Base-by-base conservation (phyloP, 2,329 filamentous ascomycete species). In the Botryotinia globosa region DNA sequence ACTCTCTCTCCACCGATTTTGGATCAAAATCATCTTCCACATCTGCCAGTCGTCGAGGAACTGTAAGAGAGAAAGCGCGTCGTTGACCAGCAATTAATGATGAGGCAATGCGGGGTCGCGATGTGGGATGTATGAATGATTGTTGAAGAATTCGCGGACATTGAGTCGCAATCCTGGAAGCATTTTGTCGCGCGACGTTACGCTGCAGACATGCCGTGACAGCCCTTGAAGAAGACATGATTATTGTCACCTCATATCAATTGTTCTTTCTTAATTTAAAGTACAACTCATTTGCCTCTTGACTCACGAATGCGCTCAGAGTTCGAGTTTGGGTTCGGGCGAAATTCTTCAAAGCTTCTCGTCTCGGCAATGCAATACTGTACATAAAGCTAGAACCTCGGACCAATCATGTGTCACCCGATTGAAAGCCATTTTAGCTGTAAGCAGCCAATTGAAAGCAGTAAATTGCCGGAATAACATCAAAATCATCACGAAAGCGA, bases 1-100 rank as follows among this genome's bases (percentile, higher is more conserved):
- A 92, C 82, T 98, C 96, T 76, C 96, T 91, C 76, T 98, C 95
- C 73, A 94, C 85, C 72, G 82, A 83, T 37, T 84, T 83, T 14
- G 91, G 91, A 80, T 94, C 90, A 77, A 93, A 92, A 72, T 84
- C 80, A 51, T 89, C 88, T 72, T 88, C 84, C 39, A 82, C 80
- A 73, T 84, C 83, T 69, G 84, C 83, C 72, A 85, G 80, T 69
- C 79, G 79, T 61, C 82, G 81, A 67, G 78, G 80, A 58, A 81
- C 72, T 65, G 84, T 83, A 61, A 82, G 80, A 42, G 85, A 86
- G 77, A 87, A 85, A 1, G 81, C 75, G 70, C 84, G 82, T 74
- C 78, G 74, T 59, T 77, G 80, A 74, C 73, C 76, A 77, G 79
- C 72, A 32, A 62, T 71, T 72, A 63, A 42, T 56, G 68, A 67